Percentiles rank a stretch among this genome's conserved stretches.
These are phyloP conservation scores for Durusdinium trenchii DNA, from an alignment of 73 alveolate species.

Conservation along the genomic window DNA sequence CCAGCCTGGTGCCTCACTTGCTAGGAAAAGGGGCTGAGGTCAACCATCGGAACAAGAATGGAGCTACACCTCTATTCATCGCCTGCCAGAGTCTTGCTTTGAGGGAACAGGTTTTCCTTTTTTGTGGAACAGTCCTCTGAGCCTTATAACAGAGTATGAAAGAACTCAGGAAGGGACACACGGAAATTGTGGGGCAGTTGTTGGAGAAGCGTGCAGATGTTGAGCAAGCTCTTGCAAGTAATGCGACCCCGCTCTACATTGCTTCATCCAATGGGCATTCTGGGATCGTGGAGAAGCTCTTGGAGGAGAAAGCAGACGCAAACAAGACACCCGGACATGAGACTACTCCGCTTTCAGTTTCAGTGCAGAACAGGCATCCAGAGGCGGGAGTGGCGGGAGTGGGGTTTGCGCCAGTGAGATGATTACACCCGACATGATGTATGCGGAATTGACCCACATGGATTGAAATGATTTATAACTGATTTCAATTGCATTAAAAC, in stretches of 20 bases:
- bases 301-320: neutral
- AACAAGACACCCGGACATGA: neutral
- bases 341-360: slow-evolving; percentile 21
- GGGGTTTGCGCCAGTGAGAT: too few relatives aligned
- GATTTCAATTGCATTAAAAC: too few relatives aligned
- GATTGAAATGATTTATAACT: too few relatives aligned
- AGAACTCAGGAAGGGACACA: slow-evolving; percentile 13
- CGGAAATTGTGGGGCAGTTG: neutral
- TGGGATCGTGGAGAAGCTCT: neutral
- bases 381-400: neutral
- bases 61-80: slow-evolving; percentile 39
- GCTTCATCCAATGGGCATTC: neutral
- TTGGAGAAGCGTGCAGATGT: neutral
- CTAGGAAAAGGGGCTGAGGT: neutral
- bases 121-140: neutral
- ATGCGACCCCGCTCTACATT: slow-evolving; percentile 7
- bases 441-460: too few relatives aligned
- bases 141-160: neutral
- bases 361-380: neutral
- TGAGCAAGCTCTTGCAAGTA: neutral
- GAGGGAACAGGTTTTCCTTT: neutral
- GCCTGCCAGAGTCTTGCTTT: slow-evolving; percentile 26
- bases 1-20: neutral
- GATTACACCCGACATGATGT: too few relatives aligned
- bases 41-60: neutral